Base-by-base conservation (phyloP, 164 flowering plant species). In the Macadamia integrifolia region DNA sequence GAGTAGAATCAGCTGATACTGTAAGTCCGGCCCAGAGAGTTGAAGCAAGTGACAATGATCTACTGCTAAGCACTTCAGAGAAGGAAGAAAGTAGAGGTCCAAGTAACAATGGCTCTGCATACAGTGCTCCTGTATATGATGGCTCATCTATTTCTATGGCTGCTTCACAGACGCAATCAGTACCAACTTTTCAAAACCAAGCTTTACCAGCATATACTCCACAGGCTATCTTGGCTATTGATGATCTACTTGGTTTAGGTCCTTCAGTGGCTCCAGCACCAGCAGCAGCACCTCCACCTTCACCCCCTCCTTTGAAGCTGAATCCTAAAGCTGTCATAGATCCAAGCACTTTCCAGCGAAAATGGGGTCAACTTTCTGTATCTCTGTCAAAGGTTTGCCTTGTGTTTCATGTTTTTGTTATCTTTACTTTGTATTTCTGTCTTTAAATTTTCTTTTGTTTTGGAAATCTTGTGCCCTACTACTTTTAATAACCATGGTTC, bases 31-130 rank as follows among this genome's bases (percentile, higher is more conserved):
- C 82, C 50, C 88, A 83, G 64, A 78, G 80, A 74, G 87, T 89
- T 61, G 96, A 91, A 76, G 98, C 86, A 77, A 92, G 78, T 84
- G 99, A 89, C 73, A 88, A 89, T 66, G 99, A 92, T 78, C 85
- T 95, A 58, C 88, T 95, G 61, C 75, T 92, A 58, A 76, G 88
- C 77, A 83, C 86, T 58, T 75, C 91, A 55, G 97, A 89, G 73
- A 86, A 91, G 78, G 97, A 95, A 80, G 97, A 95, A 50, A 81
- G 49, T 69, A 78, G 64, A 70, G 87, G 69, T 71, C 68, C 77
- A 44, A 74, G 58, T 61, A 78, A 66, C 71, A 89, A 92, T 77
- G 94, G 85, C 64, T 85, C 97, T 82, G 90, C 84, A 57, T 89
- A 95, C 68, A 81, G 71, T 74, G 92, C 92, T 67, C 97, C 97